Evolutionary conservation across 2,329 filamentous ascomycete species (phyloP).

Genomic region (Hymenoscyphus occultus): DNA sequence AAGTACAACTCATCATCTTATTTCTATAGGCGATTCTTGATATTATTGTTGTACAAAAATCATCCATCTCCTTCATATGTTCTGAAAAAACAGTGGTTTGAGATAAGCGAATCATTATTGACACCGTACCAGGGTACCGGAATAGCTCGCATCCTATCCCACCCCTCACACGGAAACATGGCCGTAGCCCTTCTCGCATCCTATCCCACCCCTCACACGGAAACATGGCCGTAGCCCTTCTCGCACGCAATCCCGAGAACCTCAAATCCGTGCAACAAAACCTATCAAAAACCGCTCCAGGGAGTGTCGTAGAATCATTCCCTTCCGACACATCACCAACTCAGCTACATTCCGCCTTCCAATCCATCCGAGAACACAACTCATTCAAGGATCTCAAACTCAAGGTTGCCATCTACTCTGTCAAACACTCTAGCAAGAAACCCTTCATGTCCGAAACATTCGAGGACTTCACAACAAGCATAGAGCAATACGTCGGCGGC

Average conservation of each 20-base stretch:
- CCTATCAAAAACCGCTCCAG: slow-evolving; percentile 41
- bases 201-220: slow-evolving; percentile 52
- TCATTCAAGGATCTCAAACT: slow-evolving; percentile 51
- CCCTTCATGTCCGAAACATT: slow-evolving; percentile 54
- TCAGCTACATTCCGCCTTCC: slow-evolving; percentile 47
- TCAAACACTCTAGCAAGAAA: slow-evolving; percentile 54
- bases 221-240: slow-evolving; percentile 53
- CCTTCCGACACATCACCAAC: slow-evolving; percentile 48
- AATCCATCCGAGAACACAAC: slow-evolving; percentile 46
- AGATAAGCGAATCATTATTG: neutral
- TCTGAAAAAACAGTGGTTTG: neutral
- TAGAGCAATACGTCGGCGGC: slow-evolving; percentile 53
- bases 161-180: slow-evolving; percentile 52
- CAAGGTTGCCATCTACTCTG: slow-evolving; percentile 51
- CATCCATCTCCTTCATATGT: neutral
- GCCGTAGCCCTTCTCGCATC: slow-evolving; percentile 53
- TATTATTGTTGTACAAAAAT: neutral
- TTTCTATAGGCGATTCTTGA: neutral
- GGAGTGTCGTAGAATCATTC: slow-evolving; percentile 49
- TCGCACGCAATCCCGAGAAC: slow-evolving; percentile 48
- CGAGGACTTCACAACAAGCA: slow-evolving; percentile 45
- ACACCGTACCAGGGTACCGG: slow-evolving; percentile 45
- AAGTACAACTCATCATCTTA: slow-evolving; percentile 14
- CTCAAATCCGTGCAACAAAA: slow-evolving; percentile 43
- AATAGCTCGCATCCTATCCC: slow-evolving; percentile 54